Percentiles rank a stretch among this genome's conserved stretches.
phyloP scores from a whole-genome alignment of 208 protist genomes.

The Acanthamoeba lenticulata region DNA sequence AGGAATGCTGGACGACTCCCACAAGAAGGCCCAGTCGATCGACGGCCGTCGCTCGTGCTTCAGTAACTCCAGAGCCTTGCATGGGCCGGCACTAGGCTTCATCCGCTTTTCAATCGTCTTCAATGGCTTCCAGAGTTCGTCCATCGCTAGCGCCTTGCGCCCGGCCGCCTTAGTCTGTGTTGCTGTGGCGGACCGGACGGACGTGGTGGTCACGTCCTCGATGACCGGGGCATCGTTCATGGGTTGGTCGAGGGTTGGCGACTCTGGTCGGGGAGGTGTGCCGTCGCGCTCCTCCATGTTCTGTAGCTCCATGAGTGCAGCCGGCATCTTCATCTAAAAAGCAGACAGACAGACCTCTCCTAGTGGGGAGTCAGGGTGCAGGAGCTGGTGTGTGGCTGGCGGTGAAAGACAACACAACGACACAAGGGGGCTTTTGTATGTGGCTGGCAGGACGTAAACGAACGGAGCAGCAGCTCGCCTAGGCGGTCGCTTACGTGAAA shows the following conservation, averaged over 20 bases:
- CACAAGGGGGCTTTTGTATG: too few relatives aligned
- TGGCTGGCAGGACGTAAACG: too few relatives aligned
- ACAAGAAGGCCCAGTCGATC: constrained; percentile 33
- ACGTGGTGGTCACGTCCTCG: not conserved
- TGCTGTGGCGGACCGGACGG: not conserved
- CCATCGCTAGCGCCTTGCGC: not conserved
- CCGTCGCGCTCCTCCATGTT: not conserved
- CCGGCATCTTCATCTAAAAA: not conserved
- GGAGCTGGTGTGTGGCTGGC: too few relatives aligned
- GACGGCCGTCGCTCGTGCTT: not conserved
- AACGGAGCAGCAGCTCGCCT: too few relatives aligned
- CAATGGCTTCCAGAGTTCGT: not conserved
- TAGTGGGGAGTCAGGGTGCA: too few relatives aligned
- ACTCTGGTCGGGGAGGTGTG: too few relatives aligned
- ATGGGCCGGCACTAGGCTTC: not conserved
- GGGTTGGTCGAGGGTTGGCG: too few relatives aligned
- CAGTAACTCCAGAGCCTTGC: not conserved
- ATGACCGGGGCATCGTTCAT: too few relatives aligned
- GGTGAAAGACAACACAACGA: too few relatives aligned
- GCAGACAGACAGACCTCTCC: too few relatives aligned
- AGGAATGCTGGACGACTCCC: not conserved
- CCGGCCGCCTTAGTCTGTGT: not conserved
- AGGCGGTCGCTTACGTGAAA: too few relatives aligned
- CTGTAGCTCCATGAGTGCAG: too few relatives aligned
- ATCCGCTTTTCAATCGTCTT: not conserved